Evolutionary conservation across 441 rosid genomes (phyloP).

Genomic region (Gossypium schwendimanii): DNA sequence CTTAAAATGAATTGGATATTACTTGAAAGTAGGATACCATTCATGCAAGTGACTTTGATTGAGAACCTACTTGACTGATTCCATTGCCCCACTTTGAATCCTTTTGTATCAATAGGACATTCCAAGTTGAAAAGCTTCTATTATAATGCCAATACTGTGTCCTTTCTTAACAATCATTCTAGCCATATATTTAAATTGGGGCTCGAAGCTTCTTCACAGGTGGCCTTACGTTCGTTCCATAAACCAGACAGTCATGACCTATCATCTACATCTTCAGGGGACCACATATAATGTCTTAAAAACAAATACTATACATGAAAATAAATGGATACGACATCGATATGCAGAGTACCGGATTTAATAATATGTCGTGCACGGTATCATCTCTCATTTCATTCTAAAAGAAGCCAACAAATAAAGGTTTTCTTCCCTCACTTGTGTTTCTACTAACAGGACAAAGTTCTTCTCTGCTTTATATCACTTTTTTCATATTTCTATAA

Average conservation of each 20-base stretch:
- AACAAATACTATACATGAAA: neutral
- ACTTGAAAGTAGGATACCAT: constrained; percentile 9
- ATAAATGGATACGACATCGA: neutral
- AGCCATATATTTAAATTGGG: neutral
- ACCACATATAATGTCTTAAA: neutral
- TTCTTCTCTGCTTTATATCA: neutral
- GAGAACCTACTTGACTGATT: constrained; percentile 2
- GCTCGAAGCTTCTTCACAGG: neutral
- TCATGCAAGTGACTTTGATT: constrained; percentile 13
- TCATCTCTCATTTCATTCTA: constrained; percentile 6
- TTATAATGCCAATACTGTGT: neutral
- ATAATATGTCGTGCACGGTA: neutral
- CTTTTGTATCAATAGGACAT: neutral
- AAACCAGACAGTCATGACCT: neutral
- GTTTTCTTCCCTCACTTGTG: constrained; percentile 2
- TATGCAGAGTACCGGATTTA: neutral
- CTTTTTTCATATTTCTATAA: neutral
- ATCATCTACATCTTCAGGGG: neutral
- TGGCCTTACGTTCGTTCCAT: neutral
- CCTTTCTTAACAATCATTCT: neutral
- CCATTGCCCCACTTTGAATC: neutral
- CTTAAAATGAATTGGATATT: neutral
- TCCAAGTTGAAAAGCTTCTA: neutral
- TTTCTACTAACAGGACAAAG: constrained; percentile 3
- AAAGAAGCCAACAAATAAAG: neutral